Evolutionary conservation across 192 early-diverging fungal species (phyloP), one percentile per base, ranked within the genome.

Genomic region (Dissophora ornata): DNA sequence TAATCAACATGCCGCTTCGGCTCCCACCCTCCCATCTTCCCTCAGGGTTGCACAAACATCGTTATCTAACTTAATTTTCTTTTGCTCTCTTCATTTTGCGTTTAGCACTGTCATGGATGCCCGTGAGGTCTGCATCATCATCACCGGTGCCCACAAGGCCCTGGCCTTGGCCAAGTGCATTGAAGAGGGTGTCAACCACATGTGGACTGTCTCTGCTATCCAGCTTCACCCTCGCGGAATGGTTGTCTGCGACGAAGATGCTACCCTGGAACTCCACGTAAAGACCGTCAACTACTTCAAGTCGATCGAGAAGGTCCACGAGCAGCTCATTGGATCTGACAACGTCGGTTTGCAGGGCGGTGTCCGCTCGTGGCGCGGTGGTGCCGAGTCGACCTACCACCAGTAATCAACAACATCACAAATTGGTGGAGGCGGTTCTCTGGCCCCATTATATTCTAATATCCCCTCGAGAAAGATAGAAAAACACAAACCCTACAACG

Each of bases 231-330:
- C 92, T 33, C 88, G 89, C 65, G 89, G 90, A 24, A 84, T 94
- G 77, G 88, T 94, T 75, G 91, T 92, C 24, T 95, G 93, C 67
- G 93, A 95, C 71, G 93, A 95, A 68, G 93, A 95, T 57, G 92
- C 93, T 29, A 93, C 92, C 1, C 81, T 95, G 44, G 93, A 95
- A 82, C 84, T 95, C 54, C 92, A 95, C 46, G 93, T 95, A 79
- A 91, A 95, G 85, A 95, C 93, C 29, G 93, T 95, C 45, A 89
- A 88, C 81, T 95, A 95, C 80, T 95, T 95, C 70, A 93, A 91
- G 81, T 90, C 88, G 46, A 95, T 95, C 58, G 93, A 95, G 81
- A 87, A 92, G 82, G 93, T 93, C 6, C 91, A 93, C 41, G 81
- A 89, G 57, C 84, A 88, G 56, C 81, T 92, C 77, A 88, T 92